These are phyloP conservation scores for Glonium stellatum DNA, from an alignment of 495 filamentous ascomycete genomes.

Conservation along the genomic window DNA sequence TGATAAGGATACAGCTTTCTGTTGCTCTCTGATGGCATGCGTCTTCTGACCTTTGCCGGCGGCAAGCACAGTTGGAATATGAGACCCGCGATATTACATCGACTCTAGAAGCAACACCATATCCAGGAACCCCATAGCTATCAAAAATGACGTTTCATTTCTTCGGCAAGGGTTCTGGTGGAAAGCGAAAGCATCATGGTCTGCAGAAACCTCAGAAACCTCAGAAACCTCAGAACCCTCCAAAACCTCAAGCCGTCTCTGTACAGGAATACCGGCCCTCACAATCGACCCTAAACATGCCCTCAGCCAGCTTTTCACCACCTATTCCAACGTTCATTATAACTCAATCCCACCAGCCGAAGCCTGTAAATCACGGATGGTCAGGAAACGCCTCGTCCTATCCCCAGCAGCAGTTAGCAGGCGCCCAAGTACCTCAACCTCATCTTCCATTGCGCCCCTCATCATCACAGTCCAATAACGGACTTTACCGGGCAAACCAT, in stretches of 20 bases:
- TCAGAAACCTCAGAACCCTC: too few species aligned
- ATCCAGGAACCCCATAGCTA: neutral
- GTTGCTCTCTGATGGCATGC: neutral
- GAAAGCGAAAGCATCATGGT: conserved; percentile 1
- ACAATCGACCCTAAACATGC: neutral
- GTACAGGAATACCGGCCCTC: neutral
- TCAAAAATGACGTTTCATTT: neutral
- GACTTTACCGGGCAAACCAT: conserved; percentile 2
- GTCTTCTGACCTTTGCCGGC: neutral
- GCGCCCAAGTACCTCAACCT: neutral
- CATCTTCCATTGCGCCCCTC: neutral
- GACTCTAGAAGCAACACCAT: neutral
- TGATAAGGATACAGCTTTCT: too few species aligned
- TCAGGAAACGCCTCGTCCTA: neutral
- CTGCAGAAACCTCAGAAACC: neutral
- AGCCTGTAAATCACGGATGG: neutral
- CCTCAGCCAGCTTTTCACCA: neutral
- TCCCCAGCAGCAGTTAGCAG: neutral
- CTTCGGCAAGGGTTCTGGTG: neutral
- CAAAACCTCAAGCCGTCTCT: neutral
- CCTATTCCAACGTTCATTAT: neutral
- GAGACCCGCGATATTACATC: neutral
- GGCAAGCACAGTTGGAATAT: neutral
- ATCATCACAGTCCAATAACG: neutral
- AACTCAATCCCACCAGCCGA: neutral